These are phyloP conservation scores for Fusarium zealandicum DNA, from an alignment of 2,329 filamentous ascomycete genomes.

Conservation along the genomic window DNA sequence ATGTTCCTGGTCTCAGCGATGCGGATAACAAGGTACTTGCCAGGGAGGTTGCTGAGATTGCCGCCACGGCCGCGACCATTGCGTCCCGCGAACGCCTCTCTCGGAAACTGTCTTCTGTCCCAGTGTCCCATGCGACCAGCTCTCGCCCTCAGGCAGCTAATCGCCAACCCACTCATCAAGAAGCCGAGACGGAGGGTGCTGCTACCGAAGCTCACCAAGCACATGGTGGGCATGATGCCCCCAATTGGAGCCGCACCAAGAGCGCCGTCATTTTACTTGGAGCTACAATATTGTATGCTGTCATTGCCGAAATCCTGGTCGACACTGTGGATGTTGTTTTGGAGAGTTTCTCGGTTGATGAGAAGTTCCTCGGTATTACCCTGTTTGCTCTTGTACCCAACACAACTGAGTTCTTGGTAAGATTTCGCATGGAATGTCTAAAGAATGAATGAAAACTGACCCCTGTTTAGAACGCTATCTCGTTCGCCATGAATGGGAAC, in stretches of 20 bases:
- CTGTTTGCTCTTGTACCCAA: conserved; percentile 97
- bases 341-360: conserved; percentile 87
- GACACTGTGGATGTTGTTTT: conserved; percentile 97
- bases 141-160: conserved; percentile 38
- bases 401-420: conserved; percentile 94
- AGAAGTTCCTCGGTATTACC: conserved; percentile 97
- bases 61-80: conserved; percentile 86
- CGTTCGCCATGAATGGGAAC: conserved; percentile 99
- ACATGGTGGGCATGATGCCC: conserved; percentile 90
- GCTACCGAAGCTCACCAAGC: conserved; percentile 47
- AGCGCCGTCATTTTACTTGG: conserved; percentile 87
- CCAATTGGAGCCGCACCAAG: conserved; percentile 95
- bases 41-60: conserved; percentile 90
- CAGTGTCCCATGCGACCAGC: conserved; percentile 28
- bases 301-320: conserved; percentile 96
- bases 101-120: conserved; percentile 49
- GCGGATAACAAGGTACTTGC: conserved; percentile 83
- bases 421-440: conserved; percentile 38
- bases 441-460: conserved; percentile 20
- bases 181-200: conserved; percentile 40
- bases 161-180: conserved; percentile 44
- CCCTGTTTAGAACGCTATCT: conserved; percentile 82
- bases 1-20: conserved; percentile 75
- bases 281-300: conserved; percentile 91
- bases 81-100: conserved; percentile 74